Base-by-base conservation (phyloP, 352 stramenopile genomes). In the Lagenidium sp. region DNA sequence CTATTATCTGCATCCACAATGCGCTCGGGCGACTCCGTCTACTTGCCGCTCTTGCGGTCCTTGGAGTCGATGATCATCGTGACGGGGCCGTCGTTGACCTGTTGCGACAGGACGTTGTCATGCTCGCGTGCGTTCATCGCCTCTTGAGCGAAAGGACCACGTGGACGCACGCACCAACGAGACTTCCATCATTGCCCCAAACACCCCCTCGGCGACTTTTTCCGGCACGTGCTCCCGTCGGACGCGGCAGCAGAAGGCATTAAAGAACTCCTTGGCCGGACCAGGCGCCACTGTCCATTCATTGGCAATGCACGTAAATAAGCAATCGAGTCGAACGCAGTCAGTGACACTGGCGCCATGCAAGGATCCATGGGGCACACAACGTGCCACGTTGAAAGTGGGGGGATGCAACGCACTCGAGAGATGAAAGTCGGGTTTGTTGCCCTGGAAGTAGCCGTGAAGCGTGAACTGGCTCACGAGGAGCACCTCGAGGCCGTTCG, bases 401-500 rank as follows among this genome's bases (percentile, higher is more conserved):
- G 1, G 4, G 38, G 37, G n/a, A 19, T 20, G 6, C 26, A 23
- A 53, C 70, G 45, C 68, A 90, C 81, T 94, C 16, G 79, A 65
- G 47, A 91, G 63, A 41, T 92, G 81, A 52, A 84, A 94, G 53
- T 94, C 78, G 19, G 81, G 81, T 35, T 90, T 94, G 66, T 94
- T 94, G 52, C 81, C 81, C 1, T 53, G 49, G 32, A 94, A 81
- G 50, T 78, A 85, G 12, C 76, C 77, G 48, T 88, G 66, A 31
- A 94, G 63, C 32, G 81, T 94, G 57, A 94, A 94, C 53, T 94
- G 81, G 50, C 79, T 92, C 43, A 94, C 77, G n/a, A 94, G 50
- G 30, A 94, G 52, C 55, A 94, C 70, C n/a, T 90, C 68, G 37
- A 67, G 76, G 38, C 65, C 72, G 25, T 82, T 83, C 25, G 37